Evolutionary conservation across 176 grass and related monocot genomes (phyloP).

Genomic region (Metroxylon sagu): DNA sequence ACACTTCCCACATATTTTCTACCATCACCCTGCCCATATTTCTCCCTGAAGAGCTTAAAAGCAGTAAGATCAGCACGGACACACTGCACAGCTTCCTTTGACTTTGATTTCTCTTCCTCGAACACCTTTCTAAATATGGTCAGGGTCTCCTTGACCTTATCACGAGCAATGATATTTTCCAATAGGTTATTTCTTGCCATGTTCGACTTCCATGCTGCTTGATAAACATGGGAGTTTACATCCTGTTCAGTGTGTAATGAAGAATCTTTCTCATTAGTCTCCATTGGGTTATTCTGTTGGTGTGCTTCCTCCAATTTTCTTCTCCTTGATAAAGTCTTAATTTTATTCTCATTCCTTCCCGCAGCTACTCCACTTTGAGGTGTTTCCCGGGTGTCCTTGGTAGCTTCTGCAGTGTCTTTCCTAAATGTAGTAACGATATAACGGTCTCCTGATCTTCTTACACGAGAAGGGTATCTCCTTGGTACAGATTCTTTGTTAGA

Average conservation of each 20-base stretch:
- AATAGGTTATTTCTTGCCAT: constrained; percentile 1
- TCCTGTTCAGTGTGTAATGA: too few species aligned
- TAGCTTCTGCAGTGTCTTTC: too few species aligned
- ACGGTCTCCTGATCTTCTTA: constrained; percentile 38
- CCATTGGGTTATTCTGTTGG: too few species aligned
- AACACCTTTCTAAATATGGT: constrained; percentile 48
- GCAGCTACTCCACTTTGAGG: too few species aligned
- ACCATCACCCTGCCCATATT: constrained; percentile 19
- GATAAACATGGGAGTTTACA: too few species aligned
- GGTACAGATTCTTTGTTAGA: constrained; percentile 2
- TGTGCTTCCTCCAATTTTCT: too few species aligned
- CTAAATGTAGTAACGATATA: not conserved
- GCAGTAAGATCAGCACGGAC: constrained; percentile 32
- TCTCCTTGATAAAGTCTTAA: too few species aligned
- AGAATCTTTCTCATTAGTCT: too few species aligned
- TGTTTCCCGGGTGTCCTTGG: too few species aligned
- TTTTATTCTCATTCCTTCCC: too few species aligned
- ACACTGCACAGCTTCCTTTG: constrained; percentile 8
- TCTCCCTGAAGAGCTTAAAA: constrained; percentile 59
- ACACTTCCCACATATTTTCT: constrained; percentile 59
- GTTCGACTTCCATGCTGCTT: constrained; percentile 15
- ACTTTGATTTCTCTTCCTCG: constrained; percentile 27
- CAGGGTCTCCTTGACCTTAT: constrained; percentile 32
- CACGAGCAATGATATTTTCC: constrained; percentile 12
- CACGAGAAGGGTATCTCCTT: constrained; percentile 34